Base-by-base conservation (phyloP, 805 yeast genomes). In the Ascoidea asiatica region DNA sequence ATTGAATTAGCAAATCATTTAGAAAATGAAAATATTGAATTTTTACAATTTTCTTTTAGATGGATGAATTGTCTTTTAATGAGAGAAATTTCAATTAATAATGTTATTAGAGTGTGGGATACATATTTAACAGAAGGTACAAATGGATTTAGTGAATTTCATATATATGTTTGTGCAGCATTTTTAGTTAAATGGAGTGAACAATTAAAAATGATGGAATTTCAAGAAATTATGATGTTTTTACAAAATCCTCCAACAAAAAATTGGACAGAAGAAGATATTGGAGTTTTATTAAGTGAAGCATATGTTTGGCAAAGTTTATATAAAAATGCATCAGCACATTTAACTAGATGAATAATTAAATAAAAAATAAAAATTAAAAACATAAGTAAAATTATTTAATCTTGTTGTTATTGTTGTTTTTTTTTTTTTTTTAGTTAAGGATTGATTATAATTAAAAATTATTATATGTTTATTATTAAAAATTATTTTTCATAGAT, bases 41-140 rank as follows among this genome's bases (percentile, higher is more conserved):
- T 92, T 56, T 77, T 92, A 50, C 98, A 92, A 62, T 92, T 92
- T 61, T 77, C 96, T 19, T 92, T 92, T 65, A 71, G 98, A 52
- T 92, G 98, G 98, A 92, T 92, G 97, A 92, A 92, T 63, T 92
- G 98, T 65, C 66, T 92, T 55, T 66, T 92, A 42, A 92, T 92
- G 98, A 75, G 98, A 52, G 98, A 92, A 55, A 70, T 92, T 40
- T 77, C 81, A 38, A 77, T 92, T 55, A 66, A 67, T 23, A 74
- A 86, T 48, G 83, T 89, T 4, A 79, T 89, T 19, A 70, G 98
- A 46, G 90, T 92, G 95, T 92, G 98, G 97, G 98, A 92, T 58
- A 89, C 98, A 0, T 92, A 92, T 59, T 60, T 84, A 3, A 73
- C 85, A 42, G 88, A 84, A 56, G 74, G 72, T 4, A 50, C 70